A percentile compares a stretch with the other conserved stretches of the same genome.
phyloP scores from a whole-genome alignment of 2,329 filamentous ascomycete species.

The Xylariaceae sp. region DNA sequence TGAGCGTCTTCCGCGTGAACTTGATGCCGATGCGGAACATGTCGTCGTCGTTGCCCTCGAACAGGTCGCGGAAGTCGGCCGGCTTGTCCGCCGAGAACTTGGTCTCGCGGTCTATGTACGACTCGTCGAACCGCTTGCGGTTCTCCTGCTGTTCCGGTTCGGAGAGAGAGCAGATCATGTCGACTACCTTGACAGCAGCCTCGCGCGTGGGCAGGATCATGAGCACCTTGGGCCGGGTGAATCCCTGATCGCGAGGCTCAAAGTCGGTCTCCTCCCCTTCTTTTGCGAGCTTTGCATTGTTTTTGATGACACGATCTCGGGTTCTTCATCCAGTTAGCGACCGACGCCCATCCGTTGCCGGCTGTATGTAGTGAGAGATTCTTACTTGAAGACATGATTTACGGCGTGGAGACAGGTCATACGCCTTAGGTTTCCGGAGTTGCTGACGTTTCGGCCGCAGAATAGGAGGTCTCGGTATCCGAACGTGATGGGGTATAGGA shows the following conservation, averaged over 20 bases:
- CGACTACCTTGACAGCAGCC: constrained; percentile 72
- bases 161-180: constrained; percentile 70
- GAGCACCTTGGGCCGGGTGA: constrained; percentile 88
- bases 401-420: constrained; percentile 76
- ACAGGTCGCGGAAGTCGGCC: constrained; percentile 81
- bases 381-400: constrained; percentile 85
- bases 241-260: constrained; percentile 87
- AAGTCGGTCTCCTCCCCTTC: constrained; percentile 58
- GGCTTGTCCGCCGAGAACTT: constrained; percentile 70
- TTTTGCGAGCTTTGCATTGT: constrained; percentile 73
- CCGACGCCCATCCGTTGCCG: background rate
- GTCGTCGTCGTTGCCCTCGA: constrained; percentile 93
- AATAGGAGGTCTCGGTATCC: constrained; percentile 77
- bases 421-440: constrained; percentile 63
- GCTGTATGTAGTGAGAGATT: constrained; percentile 2
- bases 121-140: constrained; percentile 83
- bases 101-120: constrained; percentile 65
- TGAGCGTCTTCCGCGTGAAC: constrained; percentile 92
- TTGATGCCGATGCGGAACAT: constrained; percentile 96
- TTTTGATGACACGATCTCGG: constrained; percentile 84
- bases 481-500: constrained; percentile 67
- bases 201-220: constrained; percentile 86
- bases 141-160: constrained; percentile 91
- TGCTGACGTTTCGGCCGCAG: constrained; percentile 63
- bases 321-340: constrained; percentile 46